Evolutionary conservation across 768 basidiomycete genomes (phyloP).

Genomic region (Amanita polypyramis): DNA sequence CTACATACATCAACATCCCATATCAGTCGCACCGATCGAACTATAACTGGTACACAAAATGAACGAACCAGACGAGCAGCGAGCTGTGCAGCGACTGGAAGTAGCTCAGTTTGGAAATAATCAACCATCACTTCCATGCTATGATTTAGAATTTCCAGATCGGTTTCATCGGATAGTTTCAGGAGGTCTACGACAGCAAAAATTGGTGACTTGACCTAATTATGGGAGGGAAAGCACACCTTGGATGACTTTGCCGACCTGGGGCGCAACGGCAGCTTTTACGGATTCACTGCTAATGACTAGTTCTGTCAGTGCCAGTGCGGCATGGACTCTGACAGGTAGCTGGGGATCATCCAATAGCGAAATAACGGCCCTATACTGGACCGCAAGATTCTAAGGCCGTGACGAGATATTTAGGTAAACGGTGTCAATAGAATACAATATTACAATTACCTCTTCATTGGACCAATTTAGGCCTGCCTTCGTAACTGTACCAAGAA

Average conservation of each 20-base stretch:
- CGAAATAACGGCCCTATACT: slow-evolving; percentile 56
- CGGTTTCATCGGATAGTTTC: slow-evolving; percentile 85
- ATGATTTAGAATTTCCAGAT: slow-evolving; percentile 73
- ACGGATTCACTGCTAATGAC: slow-evolving; percentile 62
- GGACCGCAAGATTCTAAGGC: slow-evolving; percentile 44
- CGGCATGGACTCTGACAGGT: slow-evolving; percentile 78
- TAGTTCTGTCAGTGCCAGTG: slow-evolving; percentile 71
- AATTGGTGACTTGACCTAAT: background rate
- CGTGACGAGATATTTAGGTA: background rate
- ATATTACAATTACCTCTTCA: slow-evolving; percentile 36
- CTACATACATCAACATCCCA: slow-evolving; percentile 22
- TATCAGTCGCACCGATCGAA: slow-evolving; percentile 2
- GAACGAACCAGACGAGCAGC: slow-evolving; percentile 60
- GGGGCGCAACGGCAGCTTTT: slow-evolving; percentile 55
- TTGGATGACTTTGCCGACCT: slow-evolving; percentile 82
- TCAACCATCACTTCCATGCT: slow-evolving; percentile 85
- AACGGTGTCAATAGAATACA: background rate
- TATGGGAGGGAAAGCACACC: slow-evolving; percentile 28
- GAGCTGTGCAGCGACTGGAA: slow-evolving; percentile 78
- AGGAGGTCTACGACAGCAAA: slow-evolving; percentile 47
- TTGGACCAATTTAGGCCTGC: slow-evolving; percentile 56
- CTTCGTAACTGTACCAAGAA: slow-evolving; percentile 67
- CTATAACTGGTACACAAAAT: background rate
- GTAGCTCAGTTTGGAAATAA: slow-evolving; percentile 71
- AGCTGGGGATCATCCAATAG: slow-evolving; percentile 70